A percentile compares a stretch with the other conserved stretches of the same genome.
Evolutionary conservation across 768 basidiomycete species (phyloP).

Genomic region (Suillus sp.): DNA sequence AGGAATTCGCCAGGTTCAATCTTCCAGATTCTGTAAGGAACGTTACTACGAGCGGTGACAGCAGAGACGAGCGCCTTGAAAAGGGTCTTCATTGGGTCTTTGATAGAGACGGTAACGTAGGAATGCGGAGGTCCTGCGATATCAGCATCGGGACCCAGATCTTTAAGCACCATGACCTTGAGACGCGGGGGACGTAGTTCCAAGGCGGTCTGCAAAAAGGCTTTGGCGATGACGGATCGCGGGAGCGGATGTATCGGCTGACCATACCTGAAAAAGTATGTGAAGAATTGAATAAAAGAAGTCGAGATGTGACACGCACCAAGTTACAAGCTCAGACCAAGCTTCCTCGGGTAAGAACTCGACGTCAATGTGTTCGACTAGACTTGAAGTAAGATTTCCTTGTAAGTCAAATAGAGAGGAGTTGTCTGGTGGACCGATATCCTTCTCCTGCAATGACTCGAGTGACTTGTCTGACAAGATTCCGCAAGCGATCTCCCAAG

Average conservation of each 20-base stretch:
- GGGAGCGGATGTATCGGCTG: constrained; percentile 54
- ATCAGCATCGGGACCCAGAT: constrained; percentile 29
- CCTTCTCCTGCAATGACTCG: constrained; percentile 57
- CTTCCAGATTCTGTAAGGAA: constrained; percentile 67
- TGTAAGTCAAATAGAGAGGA: constrained; percentile 57
- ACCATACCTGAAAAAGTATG: constrained; percentile 64
- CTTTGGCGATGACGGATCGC: constrained; percentile 67
- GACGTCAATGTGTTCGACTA: constrained; percentile 67
- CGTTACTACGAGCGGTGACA: constrained; percentile 34
- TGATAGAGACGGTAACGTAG: constrained; percentile 51
- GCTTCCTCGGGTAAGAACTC: constrained; percentile 74
- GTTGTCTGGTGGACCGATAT: constrained; percentile 80
- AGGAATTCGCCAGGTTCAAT: constrained; percentile 41
- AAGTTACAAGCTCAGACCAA: constrained; percentile 67
- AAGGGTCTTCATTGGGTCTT: constrained; percentile 49
- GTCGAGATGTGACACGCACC: constrained; percentile 40
- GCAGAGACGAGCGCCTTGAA: constrained; percentile 42
- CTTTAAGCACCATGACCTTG: constrained; percentile 51
- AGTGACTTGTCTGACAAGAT: constrained; percentile 67
- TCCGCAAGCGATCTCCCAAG: constrained; percentile 73
- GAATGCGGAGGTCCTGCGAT: constrained; percentile 33
- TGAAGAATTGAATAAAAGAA: not conserved
- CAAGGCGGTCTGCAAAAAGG: constrained; percentile 52
- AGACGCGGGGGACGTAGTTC: constrained; percentile 75
- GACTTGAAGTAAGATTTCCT: constrained; percentile 44